Percentiles rank a stretch among this genome's conserved stretches.
Conservation (phyloP, 108 stramenopile genomes). For the Skeletonema menzelii region DNA sequence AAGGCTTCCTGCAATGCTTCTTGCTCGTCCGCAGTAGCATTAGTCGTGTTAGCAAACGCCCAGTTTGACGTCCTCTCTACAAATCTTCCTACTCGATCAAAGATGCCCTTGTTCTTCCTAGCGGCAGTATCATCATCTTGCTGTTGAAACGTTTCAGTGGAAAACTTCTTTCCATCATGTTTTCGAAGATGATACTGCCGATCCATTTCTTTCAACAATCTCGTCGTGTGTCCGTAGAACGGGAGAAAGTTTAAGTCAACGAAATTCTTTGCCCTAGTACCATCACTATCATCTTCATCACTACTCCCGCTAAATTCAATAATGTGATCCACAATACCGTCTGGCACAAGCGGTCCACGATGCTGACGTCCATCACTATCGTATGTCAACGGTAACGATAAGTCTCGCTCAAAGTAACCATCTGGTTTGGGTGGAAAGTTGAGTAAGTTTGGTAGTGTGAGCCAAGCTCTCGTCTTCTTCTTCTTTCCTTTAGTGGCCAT, state of each 20-base stretch:
- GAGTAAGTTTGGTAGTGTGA: slow-evolving; percentile 36
- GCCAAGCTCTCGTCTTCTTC: slow-evolving; percentile 44
- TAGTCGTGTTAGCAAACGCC: slow-evolving; percentile 27
- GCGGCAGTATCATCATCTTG: slow-evolving; percentile 14
- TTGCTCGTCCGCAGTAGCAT: slow-evolving; percentile 13
- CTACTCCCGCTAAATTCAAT: slow-evolving; percentile 40
- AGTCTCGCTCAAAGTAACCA: slow-evolving; percentile 41
- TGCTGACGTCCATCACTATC: slow-evolving; percentile 41
- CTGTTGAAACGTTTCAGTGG: slow-evolving; percentile 20
- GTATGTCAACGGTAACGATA: slow-evolving; percentile 54
- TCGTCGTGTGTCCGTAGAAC: slow-evolving; percentile 53
- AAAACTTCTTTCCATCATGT: slow-evolving; percentile 28
- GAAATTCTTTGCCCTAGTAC: slow-evolving; percentile 14
- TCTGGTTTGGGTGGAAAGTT: slow-evolving; percentile 50
- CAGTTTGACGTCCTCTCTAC: slow-evolving; percentile 41
- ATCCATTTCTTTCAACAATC: slow-evolving; percentile 43
- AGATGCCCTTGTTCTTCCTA: slow-evolving; percentile 14
- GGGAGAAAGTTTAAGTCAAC: slow-evolving; percentile 44
- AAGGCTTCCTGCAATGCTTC: slow-evolving; percentile 4
- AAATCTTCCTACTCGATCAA: slow-evolving; percentile 38
- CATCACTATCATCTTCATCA: slow-evolving; percentile 10
- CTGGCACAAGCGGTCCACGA: slow-evolving; percentile 35
- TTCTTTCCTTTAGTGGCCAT: not conserved
- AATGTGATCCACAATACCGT: slow-evolving; percentile 59
- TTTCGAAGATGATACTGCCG: slow-evolving; percentile 28